A percentile compares a stretch with the other conserved stretches of the same genome.
Evolutionary conservation across 495 filamentous ascomycete genomes (phyloP).

Genomic region (Aspergillus leporis): DNA sequence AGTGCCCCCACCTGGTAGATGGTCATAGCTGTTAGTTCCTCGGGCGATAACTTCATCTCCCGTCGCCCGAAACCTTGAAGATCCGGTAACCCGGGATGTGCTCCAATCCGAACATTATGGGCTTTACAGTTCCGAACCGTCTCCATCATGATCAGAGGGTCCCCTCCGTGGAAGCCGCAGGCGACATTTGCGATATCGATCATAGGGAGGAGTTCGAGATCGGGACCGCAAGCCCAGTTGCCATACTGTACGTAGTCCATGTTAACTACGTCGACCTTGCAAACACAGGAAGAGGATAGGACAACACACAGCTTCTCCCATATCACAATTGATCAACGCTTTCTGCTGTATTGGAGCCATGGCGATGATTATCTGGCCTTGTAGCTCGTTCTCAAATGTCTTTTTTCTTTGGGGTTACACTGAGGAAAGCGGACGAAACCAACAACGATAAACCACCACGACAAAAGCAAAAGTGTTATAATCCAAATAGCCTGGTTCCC

Average conservation of each 20-base stretch:
- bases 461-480: not conserved
- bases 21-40: slow-evolving; percentile 57
- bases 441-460: not conserved
- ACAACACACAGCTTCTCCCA: slow-evolving; percentile 44
- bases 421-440: not conserved
- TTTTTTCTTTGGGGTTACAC: too few species aligned
- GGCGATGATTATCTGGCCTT: not conserved
- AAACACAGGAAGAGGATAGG: not conserved
- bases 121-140: slow-evolving; percentile 57
- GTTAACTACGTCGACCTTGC: not conserved
- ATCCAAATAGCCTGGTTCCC: not conserved
- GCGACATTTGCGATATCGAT: slow-evolving; percentile 65
- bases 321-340: slow-evolving; percentile 53
- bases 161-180: slow-evolving; percentile 61
- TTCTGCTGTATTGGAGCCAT: slow-evolving; percentile 50
- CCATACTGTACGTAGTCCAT: slow-evolving; percentile 29
- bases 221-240: slow-evolving; percentile 51
- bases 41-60: slow-evolving; percentile 53
- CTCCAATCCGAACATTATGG: slow-evolving; percentile 54
- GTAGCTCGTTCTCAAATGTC: not conserved
- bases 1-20: slow-evolving; percentile 63
- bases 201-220: slow-evolving; percentile 57
- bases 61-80: slow-evolving; percentile 63
- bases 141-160: slow-evolving; percentile 60
- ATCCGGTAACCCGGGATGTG: slow-evolving; percentile 62